Conservation (phyloP, 2,329 filamentous ascomycete genomes). For the Dactylonectria macrodidyma region DNA sequence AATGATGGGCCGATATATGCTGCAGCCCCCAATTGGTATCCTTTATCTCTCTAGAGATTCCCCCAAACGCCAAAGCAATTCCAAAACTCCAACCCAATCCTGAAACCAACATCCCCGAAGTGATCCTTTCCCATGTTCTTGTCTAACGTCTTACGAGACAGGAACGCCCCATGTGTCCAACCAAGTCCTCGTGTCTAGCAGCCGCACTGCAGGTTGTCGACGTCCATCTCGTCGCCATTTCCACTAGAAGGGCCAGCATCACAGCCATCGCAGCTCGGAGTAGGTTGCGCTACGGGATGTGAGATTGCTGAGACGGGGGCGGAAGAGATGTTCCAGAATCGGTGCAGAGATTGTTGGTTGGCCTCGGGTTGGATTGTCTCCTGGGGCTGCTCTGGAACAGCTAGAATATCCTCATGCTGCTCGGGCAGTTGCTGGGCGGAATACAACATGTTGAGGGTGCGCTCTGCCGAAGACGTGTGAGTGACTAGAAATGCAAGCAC, state of each 20-base stretch:
- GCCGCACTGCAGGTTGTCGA: conserved; percentile 65
- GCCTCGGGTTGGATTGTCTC: conserved; percentile 26
- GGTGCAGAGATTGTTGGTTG: conserved; percentile 69
- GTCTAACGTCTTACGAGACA: conserved; percentile 37
- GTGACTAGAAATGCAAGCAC: conserved; percentile 27
- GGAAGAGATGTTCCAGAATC: conserved; percentile 71
- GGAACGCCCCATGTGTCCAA: conserved; percentile 39
- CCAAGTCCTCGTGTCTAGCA: conserved; percentile 50
- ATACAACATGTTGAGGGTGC: conserved; percentile 71
- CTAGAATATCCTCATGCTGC: conserved; percentile 28
- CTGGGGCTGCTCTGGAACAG: conserved; percentile 19
- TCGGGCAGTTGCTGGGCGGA: conserved; percentile 62
- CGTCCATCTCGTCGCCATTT: conserved; percentile 54
- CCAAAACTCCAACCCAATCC: conserved; percentile 26
- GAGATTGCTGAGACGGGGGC: conserved; percentile 45
- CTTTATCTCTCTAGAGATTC: conserved; percentile 10
- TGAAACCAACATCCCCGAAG: conserved; percentile 19
- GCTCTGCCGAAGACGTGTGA: conserved; percentile 57
- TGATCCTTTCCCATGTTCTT: neutral
- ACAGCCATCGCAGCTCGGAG: conserved; percentile 69
- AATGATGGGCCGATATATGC: conserved; percentile 4
- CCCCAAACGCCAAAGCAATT: conserved; percentile 18
- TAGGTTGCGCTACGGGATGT: conserved; percentile 37
- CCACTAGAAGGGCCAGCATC: conserved; percentile 50
- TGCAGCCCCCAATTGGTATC: conserved; percentile 33